Evolutionary conservation across 495 filamentous ascomycete genomes (phyloP).

Genomic region (Penicillium bialowiezense): DNA sequence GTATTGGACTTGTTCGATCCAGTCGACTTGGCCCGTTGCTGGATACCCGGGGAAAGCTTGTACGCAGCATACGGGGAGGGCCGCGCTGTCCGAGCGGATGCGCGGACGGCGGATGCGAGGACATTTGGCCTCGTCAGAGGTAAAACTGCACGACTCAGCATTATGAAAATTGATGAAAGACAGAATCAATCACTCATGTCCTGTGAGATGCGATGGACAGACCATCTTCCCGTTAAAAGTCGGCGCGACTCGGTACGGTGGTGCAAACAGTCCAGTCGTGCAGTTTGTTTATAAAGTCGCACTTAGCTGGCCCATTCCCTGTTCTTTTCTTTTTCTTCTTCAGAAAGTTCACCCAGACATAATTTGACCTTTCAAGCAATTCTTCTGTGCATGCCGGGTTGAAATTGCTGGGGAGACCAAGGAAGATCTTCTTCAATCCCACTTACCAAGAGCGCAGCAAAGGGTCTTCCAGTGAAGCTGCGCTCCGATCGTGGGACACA

Average conservation of each 20-base stretch:
- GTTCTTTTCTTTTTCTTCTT: constrained; percentile 31
- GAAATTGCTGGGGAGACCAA: constrained; percentile 70
- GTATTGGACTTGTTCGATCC: constrained; percentile 17
- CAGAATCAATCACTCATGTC: constrained; percentile 26
- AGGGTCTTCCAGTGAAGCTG: constrained; percentile 48
- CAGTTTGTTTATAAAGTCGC: constrained; percentile 27
- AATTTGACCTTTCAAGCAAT: constrained; percentile 61
- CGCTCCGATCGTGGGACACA: constrained; percentile 49
- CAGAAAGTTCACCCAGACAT: constrained; percentile 64
- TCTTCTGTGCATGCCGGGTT: constrained; percentile 53
- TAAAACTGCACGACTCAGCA: constrained; percentile 47
- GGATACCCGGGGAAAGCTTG: constrained; percentile 38
- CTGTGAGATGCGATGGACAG: constrained; percentile 2
- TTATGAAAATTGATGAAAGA: constrained; percentile 16
- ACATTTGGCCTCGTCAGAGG: constrained; percentile 45
- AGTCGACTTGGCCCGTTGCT: constrained; percentile 26
- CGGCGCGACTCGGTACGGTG: constrained; percentile 27
- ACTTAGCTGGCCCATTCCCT: no score
- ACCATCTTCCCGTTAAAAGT: constrained; percentile 32
- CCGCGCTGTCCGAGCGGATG: constrained; percentile 30
- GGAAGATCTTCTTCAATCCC: constrained; percentile 42
- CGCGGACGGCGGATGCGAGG: constrained; percentile 36
- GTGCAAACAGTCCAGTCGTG: constrained; percentile 18
- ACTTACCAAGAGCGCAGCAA: constrained; percentile 63
- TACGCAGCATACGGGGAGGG: constrained; percentile 44